These are phyloP conservation scores for Megacollybia marginata DNA, from an alignment of 768 basidiomycete genomes.

Conservation along the genomic window DNA sequence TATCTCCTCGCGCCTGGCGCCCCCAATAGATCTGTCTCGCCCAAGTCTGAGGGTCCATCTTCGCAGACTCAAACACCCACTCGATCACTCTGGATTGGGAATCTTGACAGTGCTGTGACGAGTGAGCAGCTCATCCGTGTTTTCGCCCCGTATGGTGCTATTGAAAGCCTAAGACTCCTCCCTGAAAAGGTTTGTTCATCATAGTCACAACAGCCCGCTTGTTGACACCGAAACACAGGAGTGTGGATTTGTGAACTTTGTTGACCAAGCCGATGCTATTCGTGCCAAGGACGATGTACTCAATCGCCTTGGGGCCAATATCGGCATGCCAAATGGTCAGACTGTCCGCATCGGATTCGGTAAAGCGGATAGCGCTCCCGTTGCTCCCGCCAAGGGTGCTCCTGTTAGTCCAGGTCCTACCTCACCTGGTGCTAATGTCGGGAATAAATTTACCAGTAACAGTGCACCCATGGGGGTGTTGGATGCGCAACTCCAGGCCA, in stretches of 20 bases:
- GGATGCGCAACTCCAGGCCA: conserved; percentile 83
- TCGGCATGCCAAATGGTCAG: conserved; percentile 91
- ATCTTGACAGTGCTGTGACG: conserved; percentile 90
- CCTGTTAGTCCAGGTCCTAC: conserved; percentile 58
- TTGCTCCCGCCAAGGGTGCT: conserved; percentile 77
- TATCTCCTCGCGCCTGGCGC: conserved; percentile 65
- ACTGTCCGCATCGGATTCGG: conserved; percentile 98
- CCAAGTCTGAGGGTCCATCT: conserved; percentile 65
- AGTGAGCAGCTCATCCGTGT: conserved; percentile 93
- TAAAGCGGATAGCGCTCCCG: conserved; percentile 93
- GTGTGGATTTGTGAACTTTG: conserved; percentile 99
- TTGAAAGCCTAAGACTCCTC: conserved; percentile 89
- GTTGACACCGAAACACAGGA: conserved; percentile 45
- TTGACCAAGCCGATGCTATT: conserved; percentile 92
- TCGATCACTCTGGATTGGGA: conserved; percentile 96
- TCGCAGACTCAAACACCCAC: conserved; percentile 89
- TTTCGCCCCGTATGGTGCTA: conserved; percentile 94
- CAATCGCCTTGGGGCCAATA: conserved; percentile 89
- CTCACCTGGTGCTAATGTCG: conserved; percentile 42
- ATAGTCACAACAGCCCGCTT: conserved; percentile 2
- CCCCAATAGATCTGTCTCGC: conserved; percentile 73
- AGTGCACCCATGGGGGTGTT: conserved; percentile 57
- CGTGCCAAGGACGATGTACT: conserved; percentile 97
- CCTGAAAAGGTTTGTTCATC: conserved; percentile 83
- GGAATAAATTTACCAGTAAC: conserved; percentile 37